Evolutionary conservation across 305 asterid genomes (phyloP).

Genomic region (Solanum chacoense): DNA sequence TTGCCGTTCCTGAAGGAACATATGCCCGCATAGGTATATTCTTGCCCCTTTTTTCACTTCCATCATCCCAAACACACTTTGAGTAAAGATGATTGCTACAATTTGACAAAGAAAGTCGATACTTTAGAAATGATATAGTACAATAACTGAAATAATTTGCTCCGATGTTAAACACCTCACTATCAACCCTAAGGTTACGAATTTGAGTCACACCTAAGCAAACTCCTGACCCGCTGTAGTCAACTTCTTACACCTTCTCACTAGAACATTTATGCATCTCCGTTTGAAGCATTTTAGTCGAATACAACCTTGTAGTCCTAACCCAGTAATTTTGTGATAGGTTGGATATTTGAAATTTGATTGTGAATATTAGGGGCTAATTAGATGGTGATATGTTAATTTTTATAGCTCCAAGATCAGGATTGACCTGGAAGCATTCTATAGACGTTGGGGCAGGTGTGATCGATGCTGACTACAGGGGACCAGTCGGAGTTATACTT

Average conservation of each 20-base stretch:
- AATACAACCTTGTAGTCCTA: not conserved
- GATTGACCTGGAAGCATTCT: constrained; percentile 60
- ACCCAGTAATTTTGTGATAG: not conserved
- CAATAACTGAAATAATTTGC: too few relatives aligned
- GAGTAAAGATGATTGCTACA: not conserved
- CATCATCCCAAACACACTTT: not conserved
- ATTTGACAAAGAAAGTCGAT: not conserved
- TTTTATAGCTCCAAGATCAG: constrained; percentile 53
- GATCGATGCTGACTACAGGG: constrained; percentile 72
- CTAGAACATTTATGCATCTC: not conserved
- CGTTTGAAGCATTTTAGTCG: not conserved
- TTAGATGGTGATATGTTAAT: not conserved
- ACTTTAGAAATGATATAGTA: not conserved
- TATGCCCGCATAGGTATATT: constrained; percentile 57
- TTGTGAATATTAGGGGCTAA: not conserved
- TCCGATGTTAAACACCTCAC: not conserved
- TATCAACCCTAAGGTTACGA: too few relatives aligned
- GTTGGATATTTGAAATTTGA: not conserved
- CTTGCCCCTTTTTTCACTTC: not conserved
- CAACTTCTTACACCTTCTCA: not conserved
- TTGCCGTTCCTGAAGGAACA: constrained; percentile 58
- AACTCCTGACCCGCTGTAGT: too few relatives aligned
- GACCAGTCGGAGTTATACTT: constrained; percentile 56
- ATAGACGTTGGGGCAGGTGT: constrained; percentile 75
- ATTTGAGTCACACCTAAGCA: not conserved